Evolutionary conservation across 2,329 filamentous ascomycete genomes (phyloP).

Genomic region (Boeremia exigua): DNA sequence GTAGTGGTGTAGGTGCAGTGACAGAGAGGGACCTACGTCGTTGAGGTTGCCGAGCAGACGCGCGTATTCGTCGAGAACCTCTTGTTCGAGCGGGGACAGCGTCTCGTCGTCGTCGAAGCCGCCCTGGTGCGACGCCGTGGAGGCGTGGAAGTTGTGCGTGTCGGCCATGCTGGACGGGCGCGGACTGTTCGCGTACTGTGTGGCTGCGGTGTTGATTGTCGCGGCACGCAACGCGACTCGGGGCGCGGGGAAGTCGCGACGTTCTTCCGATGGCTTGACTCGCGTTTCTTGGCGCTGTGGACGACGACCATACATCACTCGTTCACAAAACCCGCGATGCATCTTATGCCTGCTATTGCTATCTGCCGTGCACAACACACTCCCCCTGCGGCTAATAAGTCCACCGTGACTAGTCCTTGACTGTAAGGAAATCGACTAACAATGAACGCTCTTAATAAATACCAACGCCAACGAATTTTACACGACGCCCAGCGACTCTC

Average conservation of each 20-base stretch:
- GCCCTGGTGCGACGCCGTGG: slow-evolving; percentile 23
- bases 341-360: slow-evolving; percentile 9
- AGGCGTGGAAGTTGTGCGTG: slow-evolving; percentile 19
- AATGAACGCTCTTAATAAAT: slow-evolving; percentile 10
- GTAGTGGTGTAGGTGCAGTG: no score
- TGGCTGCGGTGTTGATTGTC: no score
- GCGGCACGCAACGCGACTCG: no score
- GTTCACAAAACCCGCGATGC: neutral
- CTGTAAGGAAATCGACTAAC: neutral
- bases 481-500: slow-evolving; percentile 2
- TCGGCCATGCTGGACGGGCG: slow-evolving; percentile 19
- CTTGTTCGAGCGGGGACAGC: slow-evolving; percentile 83
- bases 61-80: slow-evolving; percentile 93
- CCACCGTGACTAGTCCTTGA: neutral
- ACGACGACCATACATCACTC: neutral
- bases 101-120: slow-evolving; percentile 31
- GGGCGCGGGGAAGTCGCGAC: no score
- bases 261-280: slow-evolving; percentile 13
- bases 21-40: slow-evolving; percentile 62
- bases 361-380: neutral
- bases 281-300: slow-evolving; percentile 3
- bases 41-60: slow-evolving; percentile 89
- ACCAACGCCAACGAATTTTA: slow-evolving; percentile 14
- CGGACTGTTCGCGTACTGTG: no score
- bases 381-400: neutral